phyloP scores from a whole-genome alignment of 169 alveolate species.

The Cystoisospora suis region DNA sequence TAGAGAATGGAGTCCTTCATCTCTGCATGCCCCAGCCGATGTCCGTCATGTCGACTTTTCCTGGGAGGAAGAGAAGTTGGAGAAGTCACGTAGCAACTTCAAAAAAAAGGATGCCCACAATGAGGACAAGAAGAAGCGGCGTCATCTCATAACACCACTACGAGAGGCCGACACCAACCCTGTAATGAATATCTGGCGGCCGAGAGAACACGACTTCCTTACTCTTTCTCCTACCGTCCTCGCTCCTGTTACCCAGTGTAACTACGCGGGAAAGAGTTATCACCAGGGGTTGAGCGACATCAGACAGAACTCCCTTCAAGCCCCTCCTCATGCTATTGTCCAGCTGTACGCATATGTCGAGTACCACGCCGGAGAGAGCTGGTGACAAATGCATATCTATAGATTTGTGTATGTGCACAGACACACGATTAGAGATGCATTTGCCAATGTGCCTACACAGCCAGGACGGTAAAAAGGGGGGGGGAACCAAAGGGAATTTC shows the following conservation, averaged over 20 bases:
- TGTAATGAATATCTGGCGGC: no score
- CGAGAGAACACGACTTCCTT: no score
- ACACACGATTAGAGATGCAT: neutral
- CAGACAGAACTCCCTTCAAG: no score
- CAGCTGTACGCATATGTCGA: neutral
- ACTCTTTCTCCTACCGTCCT: no score
- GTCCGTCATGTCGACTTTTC: conserved; percentile 59
- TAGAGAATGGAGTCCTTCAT: conserved; percentile 76
- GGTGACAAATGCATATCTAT: neutral
- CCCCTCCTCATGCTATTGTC: no score
- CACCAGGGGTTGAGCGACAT: no score
- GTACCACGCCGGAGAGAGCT: neutral
- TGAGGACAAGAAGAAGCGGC: neutral
- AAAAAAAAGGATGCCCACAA: neutral
- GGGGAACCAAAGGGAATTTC: neutral
- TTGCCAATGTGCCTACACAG: neutral
- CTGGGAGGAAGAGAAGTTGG: conserved; percentile 28
- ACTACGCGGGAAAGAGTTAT: no score
- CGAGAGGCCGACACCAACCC: no score
- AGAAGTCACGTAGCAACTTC: no score
- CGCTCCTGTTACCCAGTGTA: no score
- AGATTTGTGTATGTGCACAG: neutral
- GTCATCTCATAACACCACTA: no score
- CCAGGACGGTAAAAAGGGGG: neutral
- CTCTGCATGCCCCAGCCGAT: conserved; percentile 74